Percentiles rank a stretch among this genome's conserved stretches.
These are phyloP conservation scores for Cladorrhinum sp. DNA, from an alignment of 2,329 filamentous ascomycete species.

Conservation along the genomic window DNA sequence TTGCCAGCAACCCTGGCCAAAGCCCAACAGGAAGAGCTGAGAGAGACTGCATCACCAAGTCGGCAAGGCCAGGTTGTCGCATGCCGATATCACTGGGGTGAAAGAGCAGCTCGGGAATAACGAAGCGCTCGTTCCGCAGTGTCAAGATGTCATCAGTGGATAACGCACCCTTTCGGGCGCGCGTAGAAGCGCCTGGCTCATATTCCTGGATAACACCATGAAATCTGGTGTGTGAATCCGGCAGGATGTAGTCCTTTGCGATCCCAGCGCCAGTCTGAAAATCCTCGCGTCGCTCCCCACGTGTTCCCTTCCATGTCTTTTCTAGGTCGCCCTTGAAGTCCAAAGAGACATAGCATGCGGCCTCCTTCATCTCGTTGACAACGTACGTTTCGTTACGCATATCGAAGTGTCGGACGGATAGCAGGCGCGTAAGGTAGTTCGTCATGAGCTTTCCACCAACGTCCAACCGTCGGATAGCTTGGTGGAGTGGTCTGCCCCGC, in stretches of 20 bases:
- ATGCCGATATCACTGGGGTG: slow-evolving; percentile 82
- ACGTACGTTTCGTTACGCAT: slow-evolving; percentile 92
- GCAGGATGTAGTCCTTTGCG: slow-evolving; percentile 87
- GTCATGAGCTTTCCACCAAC: slow-evolving; percentile 91
- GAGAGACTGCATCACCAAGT: slow-evolving; percentile 78
- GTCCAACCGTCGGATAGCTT: slow-evolving; percentile 79
- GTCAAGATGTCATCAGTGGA: slow-evolving; percentile 76
- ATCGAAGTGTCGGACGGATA: slow-evolving; percentile 90
- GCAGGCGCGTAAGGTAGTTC: slow-evolving; percentile 84
- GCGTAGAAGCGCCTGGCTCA: slow-evolving; percentile 62
- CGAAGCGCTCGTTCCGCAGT: slow-evolving; percentile 87
- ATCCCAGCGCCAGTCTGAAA: slow-evolving; percentile 57
- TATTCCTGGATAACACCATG: slow-evolving; percentile 74
- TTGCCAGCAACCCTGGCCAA: slow-evolving; percentile 79
- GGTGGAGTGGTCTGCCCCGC: slow-evolving; percentile 74
- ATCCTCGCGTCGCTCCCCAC: slow-evolving; percentile 52
- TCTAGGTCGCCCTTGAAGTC: slow-evolving; percentile 80
- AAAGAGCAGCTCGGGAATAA: slow-evolving; percentile 86
- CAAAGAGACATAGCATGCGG: slow-evolving; percentile 75
- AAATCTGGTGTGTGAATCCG: slow-evolving; percentile 63
- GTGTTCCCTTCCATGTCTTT: slow-evolving; percentile 74
- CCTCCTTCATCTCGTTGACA: slow-evolving; percentile 94
- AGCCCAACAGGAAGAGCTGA: slow-evolving; percentile 73
- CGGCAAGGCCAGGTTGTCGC: slow-evolving; percentile 75
- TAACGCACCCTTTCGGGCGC: slow-evolving; percentile 42